Evolutionary conservation across 192 early-diverging fungal species (phyloP).

Genomic region (Backusella macrospora): DNA sequence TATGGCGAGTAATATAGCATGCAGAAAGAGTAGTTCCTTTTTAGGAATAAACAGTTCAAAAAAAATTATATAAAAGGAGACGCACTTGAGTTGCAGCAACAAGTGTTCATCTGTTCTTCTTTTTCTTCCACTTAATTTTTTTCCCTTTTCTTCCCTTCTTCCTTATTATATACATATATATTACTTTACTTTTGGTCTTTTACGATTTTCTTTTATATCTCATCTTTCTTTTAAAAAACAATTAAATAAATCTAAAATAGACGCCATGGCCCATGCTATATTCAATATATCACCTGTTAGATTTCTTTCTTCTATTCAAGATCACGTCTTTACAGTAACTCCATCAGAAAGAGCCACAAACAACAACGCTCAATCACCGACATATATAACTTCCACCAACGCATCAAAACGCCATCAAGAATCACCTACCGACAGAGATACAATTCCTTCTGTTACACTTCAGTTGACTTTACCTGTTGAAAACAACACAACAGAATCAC

Average conservation of each 20-base stretch:
- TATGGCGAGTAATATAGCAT: slow-evolving; percentile 14
- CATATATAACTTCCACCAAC: neutral
- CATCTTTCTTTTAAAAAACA: neutral
- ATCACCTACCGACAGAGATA: neutral
- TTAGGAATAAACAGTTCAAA: neutral
- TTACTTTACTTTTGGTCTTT: slow-evolving; percentile 4
- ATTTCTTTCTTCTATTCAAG: slow-evolving; percentile 18
- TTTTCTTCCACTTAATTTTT: neutral
- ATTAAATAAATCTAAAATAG: slow-evolving; percentile 7
- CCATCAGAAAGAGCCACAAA: neutral
- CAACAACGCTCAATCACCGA: neutral
- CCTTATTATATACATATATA: neutral
- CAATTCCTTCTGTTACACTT: slow-evolving; percentile 10
- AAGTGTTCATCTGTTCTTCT: neutral
- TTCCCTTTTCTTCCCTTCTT: neutral
- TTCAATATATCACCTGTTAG: slow-evolving; percentile 13
- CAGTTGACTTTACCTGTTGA: slow-evolving; percentile 18
- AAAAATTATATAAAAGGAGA: slow-evolving; percentile 10
- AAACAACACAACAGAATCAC: neutral
- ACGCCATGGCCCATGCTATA: slow-evolving; percentile 17
- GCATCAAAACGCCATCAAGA: neutral
- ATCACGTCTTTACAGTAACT: slow-evolving; percentile 16
- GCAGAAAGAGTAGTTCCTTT: slow-evolving; percentile 11
- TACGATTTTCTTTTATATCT: neutral
- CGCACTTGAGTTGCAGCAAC: slow-evolving; percentile 9